phyloP scores from a whole-genome alignment of 23 red algal genomes.

The Cyanidiococcus yangmingshanensis region DNA sequence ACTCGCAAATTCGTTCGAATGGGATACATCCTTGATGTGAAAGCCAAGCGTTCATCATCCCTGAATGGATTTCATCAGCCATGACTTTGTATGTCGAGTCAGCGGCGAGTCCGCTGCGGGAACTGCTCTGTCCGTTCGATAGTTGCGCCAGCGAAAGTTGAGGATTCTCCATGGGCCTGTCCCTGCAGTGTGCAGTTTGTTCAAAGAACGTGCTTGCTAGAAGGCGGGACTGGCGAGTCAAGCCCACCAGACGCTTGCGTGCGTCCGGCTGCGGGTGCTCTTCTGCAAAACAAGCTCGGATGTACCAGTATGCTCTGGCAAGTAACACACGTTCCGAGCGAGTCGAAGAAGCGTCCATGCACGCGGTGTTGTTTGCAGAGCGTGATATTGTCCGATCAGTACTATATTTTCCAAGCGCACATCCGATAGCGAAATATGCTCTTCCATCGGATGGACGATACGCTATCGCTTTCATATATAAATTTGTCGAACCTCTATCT shows the following conservation, averaged over 20 bases:
- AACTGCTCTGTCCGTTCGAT: too few relatives aligned
- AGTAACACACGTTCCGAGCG: not conserved
- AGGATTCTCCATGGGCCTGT: too few relatives aligned
- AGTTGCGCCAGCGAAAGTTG: too few relatives aligned
- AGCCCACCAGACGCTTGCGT: not conserved
- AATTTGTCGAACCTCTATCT: not conserved
- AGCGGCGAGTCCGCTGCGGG: too few relatives aligned
- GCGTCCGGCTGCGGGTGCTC: not conserved
- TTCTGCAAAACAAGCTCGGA: not conserved
- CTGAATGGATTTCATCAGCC: too few relatives aligned
- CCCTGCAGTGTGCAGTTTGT: not conserved
- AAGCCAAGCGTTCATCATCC: too few relatives aligned
- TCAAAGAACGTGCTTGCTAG: not conserved
- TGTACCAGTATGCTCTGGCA: not conserved
- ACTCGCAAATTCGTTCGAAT: not conserved
- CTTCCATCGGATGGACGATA: not conserved
- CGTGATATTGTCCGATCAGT: too few relatives aligned
- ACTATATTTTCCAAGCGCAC: too few relatives aligned
- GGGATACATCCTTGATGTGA: too few relatives aligned
- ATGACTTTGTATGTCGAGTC: too few relatives aligned
- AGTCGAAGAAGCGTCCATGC: too few relatives aligned
- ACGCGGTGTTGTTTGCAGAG: too few relatives aligned
- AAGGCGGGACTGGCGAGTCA: not conserved
- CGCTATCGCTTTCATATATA: not conserved
- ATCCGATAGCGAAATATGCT: not conserved